Percentiles rank a stretch among this genome's conserved stretches.
phyloP scores from a whole-genome alignment of 1,284 basidiomycete genomes.

The Apiotrichum montevideense region DNA sequence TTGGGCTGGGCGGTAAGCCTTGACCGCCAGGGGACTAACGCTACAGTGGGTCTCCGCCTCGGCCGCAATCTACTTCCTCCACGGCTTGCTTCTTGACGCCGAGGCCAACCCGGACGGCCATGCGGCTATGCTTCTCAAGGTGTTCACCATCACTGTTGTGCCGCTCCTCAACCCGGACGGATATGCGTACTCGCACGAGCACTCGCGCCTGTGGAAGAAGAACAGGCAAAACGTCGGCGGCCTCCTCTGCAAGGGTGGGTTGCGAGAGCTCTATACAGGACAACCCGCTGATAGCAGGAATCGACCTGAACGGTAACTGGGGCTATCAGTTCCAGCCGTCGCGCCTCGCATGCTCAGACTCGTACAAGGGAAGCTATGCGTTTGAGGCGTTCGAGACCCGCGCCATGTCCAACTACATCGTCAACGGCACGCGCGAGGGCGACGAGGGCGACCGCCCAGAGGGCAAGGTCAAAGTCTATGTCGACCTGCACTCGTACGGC shows the following conservation, averaged over 20 bases:
- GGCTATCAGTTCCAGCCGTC: constrained; percentile 44
- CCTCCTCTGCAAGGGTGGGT: constrained; percentile 45
- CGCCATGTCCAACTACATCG: constrained; percentile 65
- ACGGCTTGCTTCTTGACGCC: constrained; percentile 57
- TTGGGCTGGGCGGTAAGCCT: not conserved
- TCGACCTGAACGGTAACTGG: constrained; percentile 79
- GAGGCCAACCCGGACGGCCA: constrained; percentile 41
- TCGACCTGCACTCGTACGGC: constrained; percentile 76
- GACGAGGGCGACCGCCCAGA: constrained; percentile 16
- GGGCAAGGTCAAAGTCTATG: constrained; percentile 53
- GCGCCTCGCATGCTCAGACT: constrained; percentile 55
- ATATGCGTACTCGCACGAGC: constrained; percentile 60
- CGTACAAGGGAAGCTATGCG: constrained; percentile 63
- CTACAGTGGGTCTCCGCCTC: constrained; percentile 74
- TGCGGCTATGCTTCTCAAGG: constrained; percentile 51
- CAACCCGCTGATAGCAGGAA: constrained; percentile 50
- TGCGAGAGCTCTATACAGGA: not conserved
- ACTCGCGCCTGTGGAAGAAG: constrained; percentile 75
- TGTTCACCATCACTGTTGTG: constrained; percentile 67
- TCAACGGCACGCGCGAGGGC: constrained; percentile 37
- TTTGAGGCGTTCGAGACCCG: constrained; percentile 72
- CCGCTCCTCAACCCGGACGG: constrained; percentile 80
- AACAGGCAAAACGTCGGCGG: constrained; percentile 57
- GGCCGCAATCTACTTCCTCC: constrained; percentile 65
- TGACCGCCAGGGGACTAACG: not conserved